These are phyloP conservation scores for Ceratocystis harringtonii DNA, from an alignment of 2,329 filamentous ascomycete genomes.

Conservation along the genomic window DNA sequence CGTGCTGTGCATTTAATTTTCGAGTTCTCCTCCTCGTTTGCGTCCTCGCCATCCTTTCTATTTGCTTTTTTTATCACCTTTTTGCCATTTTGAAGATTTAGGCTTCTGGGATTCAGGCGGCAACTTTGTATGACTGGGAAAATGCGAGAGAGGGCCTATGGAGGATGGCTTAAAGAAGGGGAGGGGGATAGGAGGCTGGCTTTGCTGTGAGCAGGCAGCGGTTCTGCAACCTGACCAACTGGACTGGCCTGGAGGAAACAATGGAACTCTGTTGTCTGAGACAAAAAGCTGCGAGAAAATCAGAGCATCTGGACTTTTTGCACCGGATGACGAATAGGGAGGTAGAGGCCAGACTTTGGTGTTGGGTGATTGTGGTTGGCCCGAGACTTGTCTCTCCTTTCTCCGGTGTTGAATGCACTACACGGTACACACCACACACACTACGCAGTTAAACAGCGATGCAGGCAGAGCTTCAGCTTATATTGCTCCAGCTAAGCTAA, in stretches of 20 bases:
- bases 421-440: neutral
- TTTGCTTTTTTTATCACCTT: neutral
- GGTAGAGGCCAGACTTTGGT: neutral
- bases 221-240: neutral
- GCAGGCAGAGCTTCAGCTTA: neutral
- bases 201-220: neutral
- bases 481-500: neutral
- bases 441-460: neutral
- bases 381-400: constrained; percentile 2
- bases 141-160: neutral
- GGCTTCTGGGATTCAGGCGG: neutral
- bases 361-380: neutral
- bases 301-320: neutral
- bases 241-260: neutral
- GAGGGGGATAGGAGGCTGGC: neutral
- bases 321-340: neutral
- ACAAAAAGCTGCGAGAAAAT: neutral
- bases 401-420: neutral
- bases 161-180: neutral
- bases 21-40: neutral
- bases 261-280: neutral
- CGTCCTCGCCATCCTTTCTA: neutral
- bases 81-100: neutral
- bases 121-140: neutral
- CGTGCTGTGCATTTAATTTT: neutral